Evolutionary conservation across 352 stramenopile species (phyloP), one percentile per base, ranked within the genome.

Genomic region (Phytophthora niederhauseri): DNA sequence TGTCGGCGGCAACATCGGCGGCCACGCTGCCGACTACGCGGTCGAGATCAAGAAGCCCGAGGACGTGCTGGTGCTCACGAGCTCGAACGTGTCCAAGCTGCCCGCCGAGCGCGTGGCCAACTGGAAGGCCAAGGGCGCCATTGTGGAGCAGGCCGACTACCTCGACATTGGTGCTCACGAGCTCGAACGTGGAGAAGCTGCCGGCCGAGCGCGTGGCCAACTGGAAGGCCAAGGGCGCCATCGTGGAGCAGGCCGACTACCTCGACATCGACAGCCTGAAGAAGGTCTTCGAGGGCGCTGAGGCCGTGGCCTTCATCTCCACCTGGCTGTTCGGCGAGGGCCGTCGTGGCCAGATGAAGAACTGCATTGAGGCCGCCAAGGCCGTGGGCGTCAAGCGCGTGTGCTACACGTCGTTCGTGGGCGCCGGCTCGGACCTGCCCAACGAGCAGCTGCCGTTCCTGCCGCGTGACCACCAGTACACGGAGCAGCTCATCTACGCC

Each of bases 1-100:
- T 14, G 64, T 68, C 55, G 70, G 67, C 19, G 70, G 70, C 31
- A 70, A 73, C 51, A 54, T 76, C 22, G 70, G 70, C 55, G 15
- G 64, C 28, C 20, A 62, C 57, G 70, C 70, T 4, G 70, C 70
- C 20, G 70, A 76, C 50, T 73, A 52, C 57, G 59, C 61, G 0
- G 45, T 72, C 34, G 64, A 73, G 31, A 70, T 58, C 57, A 64
- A 65, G 53, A 70, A 69, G 26, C 57, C 64, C 14, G 64, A 64
- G n/a, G 64, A 76, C 38, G 30, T 62, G 26, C 41, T 72, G 19
- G 68, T 75, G 45, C 54, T 75, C 36, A 43, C 36, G 9, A 43
- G 36, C 15, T 43, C 36, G 36, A 4, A 43, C 17, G 15, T 20
- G 41, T 22, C 15, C 6, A 48, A 48, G 41, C 41, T 48, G 2